Evolutionary conservation across 1,284 basidiomycete genomes (phyloP), one percentile per base, ranked within the genome.

Genomic region (Pyrrhoderma noxium): DNA sequence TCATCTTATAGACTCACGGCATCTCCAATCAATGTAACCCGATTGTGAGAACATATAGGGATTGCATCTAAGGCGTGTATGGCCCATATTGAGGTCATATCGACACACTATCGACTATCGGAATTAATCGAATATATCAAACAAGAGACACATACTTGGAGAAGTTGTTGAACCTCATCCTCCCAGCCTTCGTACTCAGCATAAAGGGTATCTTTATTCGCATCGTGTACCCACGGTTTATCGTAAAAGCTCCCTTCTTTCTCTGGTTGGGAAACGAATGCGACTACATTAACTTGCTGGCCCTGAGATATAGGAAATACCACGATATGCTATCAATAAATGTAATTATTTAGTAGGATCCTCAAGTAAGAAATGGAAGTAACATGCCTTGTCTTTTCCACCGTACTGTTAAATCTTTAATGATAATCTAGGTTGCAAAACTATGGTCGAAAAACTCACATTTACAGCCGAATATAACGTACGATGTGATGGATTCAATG

Each of bases 401-500:
- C 31, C 37, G 23, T 53, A 53, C 51, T 53, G n/a, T n/a, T n/a
- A n/a, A n/a, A n/a, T n/a, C n/a, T n/a, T n/a, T n/a, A n/a, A n/a
- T n/a, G n/a, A n/a, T n/a, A n/a, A n/a, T n/a, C n/a, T n/a, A n/a
- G n/a, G n/a, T n/a, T n/a, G n/a, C n/a, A n/a, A n/a, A n/a, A n/a
- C n/a, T n/a, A n/a, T n/a, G n/a, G n/a, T n/a, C n/a, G n/a, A n/a
- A n/a, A n/a, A n/a, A n/a, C 68, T 55, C 43, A 76, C 74, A 45
- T 70, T 49, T 8, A 69, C 62, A 8, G 72, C 59, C 11, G 55
- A 57, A 8, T 53, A 59, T n/a, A 70, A 58, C 3, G 62, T 62
- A 23, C 61, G 63, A 60, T 73, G 71, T 52, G 65, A 55, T 44
- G 70, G 71, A 38, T 57, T 56, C 16, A 56, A 21, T n/a, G 41